A percentile compares a stretch with the other conserved stretches of the same genome.
phyloP scores from a whole-genome alignment of 208 protist genomes.

The Eutreptiella sp. region DNA sequence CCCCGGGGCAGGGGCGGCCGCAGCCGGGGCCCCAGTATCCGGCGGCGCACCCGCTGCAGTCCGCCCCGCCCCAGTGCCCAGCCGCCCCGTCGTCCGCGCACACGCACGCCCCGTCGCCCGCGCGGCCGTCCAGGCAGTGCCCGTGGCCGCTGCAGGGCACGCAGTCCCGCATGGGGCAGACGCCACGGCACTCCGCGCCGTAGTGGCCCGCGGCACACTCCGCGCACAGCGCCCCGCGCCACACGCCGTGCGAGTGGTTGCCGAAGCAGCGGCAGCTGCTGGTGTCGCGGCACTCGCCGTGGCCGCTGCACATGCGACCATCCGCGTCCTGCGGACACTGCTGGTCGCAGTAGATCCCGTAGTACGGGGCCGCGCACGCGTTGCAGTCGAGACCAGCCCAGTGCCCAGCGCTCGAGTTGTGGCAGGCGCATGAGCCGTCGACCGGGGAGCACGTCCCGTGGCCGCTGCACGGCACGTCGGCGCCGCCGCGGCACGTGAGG shows the following conservation, averaged over 20 bases:
- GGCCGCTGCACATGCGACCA: constrained; percentile 15
- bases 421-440: constrained; percentile 1
- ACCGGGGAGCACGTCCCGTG: constrained; percentile 4
- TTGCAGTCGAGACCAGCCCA: too few species aligned
- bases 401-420: too few species aligned
- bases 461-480: constrained; percentile 4
- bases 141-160: constrained; percentile 24
- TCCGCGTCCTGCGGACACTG: too few species aligned
- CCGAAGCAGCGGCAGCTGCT: constrained; percentile 12
- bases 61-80: constrained; percentile 4
- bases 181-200: constrained; percentile 9
- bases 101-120: constrained; percentile 4
- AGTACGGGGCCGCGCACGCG: not conserved
- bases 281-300: constrained; percentile 14
- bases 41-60: constrained; percentile 19
- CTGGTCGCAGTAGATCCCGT: not conserved
- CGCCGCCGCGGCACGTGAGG: too few species aligned
- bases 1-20: not conserved
- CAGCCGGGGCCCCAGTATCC: not conserved
- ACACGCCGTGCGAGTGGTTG: constrained; percentile 10
- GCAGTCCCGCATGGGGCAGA: constrained; percentile 21
- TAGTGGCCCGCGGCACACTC: constrained; percentile 21
- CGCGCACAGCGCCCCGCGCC: constrained; percentile 6
- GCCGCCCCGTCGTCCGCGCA: too few species aligned
- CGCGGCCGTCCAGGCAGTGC: constrained; percentile 7